Conservation (phyloP, 2,329 filamentous ascomycete species). For the Colletotrichum agaves region DNA sequence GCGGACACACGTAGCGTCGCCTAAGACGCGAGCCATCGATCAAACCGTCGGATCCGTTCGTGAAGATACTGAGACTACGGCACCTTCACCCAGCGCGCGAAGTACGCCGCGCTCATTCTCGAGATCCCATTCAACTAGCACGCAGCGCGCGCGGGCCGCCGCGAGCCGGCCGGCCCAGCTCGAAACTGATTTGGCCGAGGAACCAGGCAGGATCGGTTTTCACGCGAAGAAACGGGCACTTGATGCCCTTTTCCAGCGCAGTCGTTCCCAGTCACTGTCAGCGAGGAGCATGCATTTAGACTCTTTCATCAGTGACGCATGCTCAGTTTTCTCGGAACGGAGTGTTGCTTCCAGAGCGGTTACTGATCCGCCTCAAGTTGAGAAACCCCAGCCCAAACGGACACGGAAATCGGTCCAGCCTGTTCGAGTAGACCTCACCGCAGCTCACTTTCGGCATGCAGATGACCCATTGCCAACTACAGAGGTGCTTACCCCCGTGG, state of each 20-base stretch:
- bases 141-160: conserved; percentile 1
- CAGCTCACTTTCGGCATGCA: conserved; percentile 63
- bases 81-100: conserved; percentile 7
- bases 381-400: conserved; percentile 39
- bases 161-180: conserved; percentile 63
- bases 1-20: background rate
- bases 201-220: conserved; percentile 54
- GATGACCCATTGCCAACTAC: conserved; percentile 59
- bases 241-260: conserved; percentile 62
- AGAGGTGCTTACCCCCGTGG: conserved; percentile 26
- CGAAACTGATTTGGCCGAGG: conserved; percentile 57
- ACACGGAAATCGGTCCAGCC: conserved; percentile 58
- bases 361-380: conserved; percentile 6
- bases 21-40: background rate
- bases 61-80: background rate
- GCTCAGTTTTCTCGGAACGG: conserved; percentile 22
- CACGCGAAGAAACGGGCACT: conserved; percentile 62
- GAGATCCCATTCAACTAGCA: conserved; percentile 10
- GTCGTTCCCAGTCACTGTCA: conserved; percentile 32
- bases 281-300: conserved; percentile 25
- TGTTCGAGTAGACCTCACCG: conserved; percentile 57
- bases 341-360: background rate
- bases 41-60: conserved; percentile 1
- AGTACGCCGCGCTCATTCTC: conserved; percentile 37
- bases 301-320: conserved; percentile 20